Percentiles rank a stretch among this genome's conserved stretches.
phyloP scores from a whole-genome alignment of 2,329 filamentous ascomycete species.

The Fusarium falciforme region DNA sequence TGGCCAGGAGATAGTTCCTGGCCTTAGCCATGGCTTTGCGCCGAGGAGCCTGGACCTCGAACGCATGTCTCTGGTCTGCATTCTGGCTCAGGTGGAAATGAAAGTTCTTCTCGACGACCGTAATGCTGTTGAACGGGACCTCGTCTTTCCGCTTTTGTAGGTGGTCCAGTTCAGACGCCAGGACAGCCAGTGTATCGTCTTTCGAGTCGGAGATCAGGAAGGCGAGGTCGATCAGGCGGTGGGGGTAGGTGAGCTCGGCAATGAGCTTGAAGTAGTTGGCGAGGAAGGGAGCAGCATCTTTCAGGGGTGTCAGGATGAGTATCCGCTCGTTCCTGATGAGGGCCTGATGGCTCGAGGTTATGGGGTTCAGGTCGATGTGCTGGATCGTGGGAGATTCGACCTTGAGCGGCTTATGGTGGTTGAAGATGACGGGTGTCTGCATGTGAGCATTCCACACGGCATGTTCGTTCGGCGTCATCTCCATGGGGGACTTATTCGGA shows the following conservation, averaged over 20 bases:
- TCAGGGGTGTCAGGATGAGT: constrained; percentile 91
- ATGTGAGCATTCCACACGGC: constrained; percentile 89
- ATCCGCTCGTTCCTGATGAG: constrained; percentile 85
- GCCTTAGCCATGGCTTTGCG: constrained; percentile 91
- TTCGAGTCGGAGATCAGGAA: constrained; percentile 93
- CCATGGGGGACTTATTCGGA: constrained; percentile 92
- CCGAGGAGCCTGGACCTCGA: constrained; percentile 87
- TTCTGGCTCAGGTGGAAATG: constrained; percentile 78
- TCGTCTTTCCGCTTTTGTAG: constrained; percentile 85
- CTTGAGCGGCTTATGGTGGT: constrained; percentile 89
- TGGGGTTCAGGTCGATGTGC: constrained; percentile 84
- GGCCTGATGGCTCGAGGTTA: constrained; percentile 84
- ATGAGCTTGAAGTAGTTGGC: constrained; percentile 94
- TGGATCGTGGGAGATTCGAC: constrained; percentile 85
- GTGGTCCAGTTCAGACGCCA: constrained; percentile 86
- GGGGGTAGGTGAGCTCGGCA: constrained; percentile 89
- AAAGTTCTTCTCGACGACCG: constrained; percentile 93
- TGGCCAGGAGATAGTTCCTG: constrained; percentile 88
- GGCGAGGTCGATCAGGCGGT: constrained; percentile 92
- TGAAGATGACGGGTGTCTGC: constrained; percentile 94
- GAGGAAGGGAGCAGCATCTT: constrained; percentile 86
- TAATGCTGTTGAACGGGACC: constrained; percentile 85
- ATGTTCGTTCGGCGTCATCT: constrained; percentile 93
- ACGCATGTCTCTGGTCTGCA: constrained; percentile 86
- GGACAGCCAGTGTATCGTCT: constrained; percentile 90